Evolutionary conservation across 1,284 basidiomycete genomes (phyloP), one percentile per base, ranked within the genome.

Genomic region (Trichosporon ovoides): DNA sequence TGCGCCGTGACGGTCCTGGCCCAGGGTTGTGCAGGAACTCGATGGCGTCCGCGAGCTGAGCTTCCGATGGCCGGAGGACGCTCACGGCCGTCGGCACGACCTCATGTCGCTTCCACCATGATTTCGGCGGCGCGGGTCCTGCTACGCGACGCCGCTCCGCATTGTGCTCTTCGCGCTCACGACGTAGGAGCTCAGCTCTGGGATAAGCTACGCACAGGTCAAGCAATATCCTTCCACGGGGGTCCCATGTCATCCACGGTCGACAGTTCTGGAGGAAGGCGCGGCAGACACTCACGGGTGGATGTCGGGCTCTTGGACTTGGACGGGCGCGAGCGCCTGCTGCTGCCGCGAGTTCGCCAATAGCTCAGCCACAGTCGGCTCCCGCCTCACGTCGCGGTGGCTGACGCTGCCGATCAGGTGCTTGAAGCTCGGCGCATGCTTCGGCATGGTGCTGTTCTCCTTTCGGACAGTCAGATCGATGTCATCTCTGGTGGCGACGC

Each of bases 351-450:
- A 71, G 16, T 49, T 46, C 2, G 55, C 53, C 5, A 73, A 52
- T 10, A 71, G 59, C 33, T 72, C 70, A 34, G 67, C 70, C 18
- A 73, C 68, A 18, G 59, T 64, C 34, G 57, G 59, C 22, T 61
- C 58, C 40, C 55, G 59, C 51, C 43, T 22, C 34, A 55, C 28
- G 19, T 52, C 48, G 62, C 46, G 66, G 62, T 48, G 61, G 40
- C 35, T 60, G 35, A 37, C 43, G 13, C 53, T 19, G 20, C 61
- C 61, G 22, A 63, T 20, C 31, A 75, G 68, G 38, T 75, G 69
- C 52, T 73, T 75, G 69, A 73, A 75, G 13, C 67, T 66, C 6
- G 67, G 66, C 13, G 68, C 63, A 65, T 75, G 73, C 59, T 72
- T 75, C 16, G 73, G 72, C 73, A 75, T 74, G 33, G 16, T 52